A percentile compares a stretch with the other conserved stretches of the same genome.
Conservation (phyloP, 2,329 filamentous ascomycete species). For the Venturiaceae sp. region DNA sequence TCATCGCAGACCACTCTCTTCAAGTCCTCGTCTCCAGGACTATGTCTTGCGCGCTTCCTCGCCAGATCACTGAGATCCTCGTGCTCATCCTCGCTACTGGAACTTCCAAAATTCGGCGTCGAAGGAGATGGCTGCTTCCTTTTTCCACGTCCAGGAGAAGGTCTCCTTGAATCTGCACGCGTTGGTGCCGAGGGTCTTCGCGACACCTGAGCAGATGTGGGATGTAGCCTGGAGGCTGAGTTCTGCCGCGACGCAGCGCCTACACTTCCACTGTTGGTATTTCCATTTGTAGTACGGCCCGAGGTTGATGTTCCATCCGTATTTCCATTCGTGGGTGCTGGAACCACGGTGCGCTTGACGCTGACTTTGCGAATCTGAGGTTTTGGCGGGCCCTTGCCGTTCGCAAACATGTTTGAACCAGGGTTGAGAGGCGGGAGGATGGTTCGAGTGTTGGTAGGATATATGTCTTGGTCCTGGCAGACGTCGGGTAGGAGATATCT, state of each 20-base stretch:
- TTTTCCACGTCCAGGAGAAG: neutral
- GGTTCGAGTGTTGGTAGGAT: neutral
- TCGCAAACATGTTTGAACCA: neutral
- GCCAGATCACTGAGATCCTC: neutral
- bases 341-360: neutral
- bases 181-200: neutral
- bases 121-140: neutral
- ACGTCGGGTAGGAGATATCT: neutral
- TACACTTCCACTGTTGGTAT: neutral
- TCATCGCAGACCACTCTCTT: neutral
- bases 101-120: neutral
- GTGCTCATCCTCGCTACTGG: constrained; percentile 1
- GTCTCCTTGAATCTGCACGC: neutral
- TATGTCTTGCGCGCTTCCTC: constrained; percentile 1
- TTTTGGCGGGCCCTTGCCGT: neutral
- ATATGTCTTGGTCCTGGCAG: too few species aligned
- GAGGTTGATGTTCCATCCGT: neutral
- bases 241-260: neutral
- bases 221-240: neutral
- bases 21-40: neutral
- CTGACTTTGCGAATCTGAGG: constrained; percentile 2
- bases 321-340: neutral
- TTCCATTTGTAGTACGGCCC: neutral
- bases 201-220: neutral
- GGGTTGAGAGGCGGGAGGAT: neutral